Evolutionary conservation across 257 asterid genomes (phyloP).

Genomic region (Craterostigma plantagineum): DNA sequence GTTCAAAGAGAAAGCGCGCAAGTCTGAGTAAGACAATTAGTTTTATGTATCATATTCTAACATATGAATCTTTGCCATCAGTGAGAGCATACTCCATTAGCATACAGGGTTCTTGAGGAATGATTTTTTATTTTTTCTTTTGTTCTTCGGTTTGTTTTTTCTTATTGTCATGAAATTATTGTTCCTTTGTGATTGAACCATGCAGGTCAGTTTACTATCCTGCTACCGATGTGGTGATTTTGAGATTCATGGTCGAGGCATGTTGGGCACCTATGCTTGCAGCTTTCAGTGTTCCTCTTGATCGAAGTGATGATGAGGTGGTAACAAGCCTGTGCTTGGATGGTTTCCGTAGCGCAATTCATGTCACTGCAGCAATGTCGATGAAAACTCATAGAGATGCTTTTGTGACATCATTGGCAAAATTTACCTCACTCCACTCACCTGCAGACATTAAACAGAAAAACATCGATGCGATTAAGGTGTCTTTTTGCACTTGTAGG

Average conservation of each 20-base stretch:
- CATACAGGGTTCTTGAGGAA: too few species aligned
- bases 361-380: slow-evolving; percentile 94
- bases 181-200: slow-evolving; percentile 11
- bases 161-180: neutral
- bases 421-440: slow-evolving; percentile 92
- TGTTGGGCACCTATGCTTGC: slow-evolving; percentile 99
- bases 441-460: slow-evolving; percentile 94
- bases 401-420: slow-evolving; percentile 87
- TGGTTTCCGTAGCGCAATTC: slow-evolving; percentile 79
- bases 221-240: slow-evolving; percentile 85
- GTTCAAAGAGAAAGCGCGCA: slow-evolving; percentile 98
- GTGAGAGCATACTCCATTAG: too few species aligned
- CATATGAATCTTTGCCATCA: too few species aligned
- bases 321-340: slow-evolving; percentile 70
- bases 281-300: slow-evolving; percentile 98
- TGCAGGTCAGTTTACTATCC: slow-evolving; percentile 94
- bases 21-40: slow-evolving; percentile 71
- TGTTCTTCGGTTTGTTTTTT: neutral
- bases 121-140: too few species aligned
- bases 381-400: slow-evolving; percentile 99
- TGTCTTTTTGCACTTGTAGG: slow-evolving; percentile 12
- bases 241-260: slow-evolving; percentile 92
- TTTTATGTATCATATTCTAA: slow-evolving; percentile 11
- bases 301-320: slow-evolving; percentile 72
- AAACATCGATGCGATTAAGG: slow-evolving; percentile 98